Evolutionary conservation across 306 rosid genomes (phyloP), one percentile per base, ranked within the genome.

Genomic region (Fragaria ananassa): DNA sequence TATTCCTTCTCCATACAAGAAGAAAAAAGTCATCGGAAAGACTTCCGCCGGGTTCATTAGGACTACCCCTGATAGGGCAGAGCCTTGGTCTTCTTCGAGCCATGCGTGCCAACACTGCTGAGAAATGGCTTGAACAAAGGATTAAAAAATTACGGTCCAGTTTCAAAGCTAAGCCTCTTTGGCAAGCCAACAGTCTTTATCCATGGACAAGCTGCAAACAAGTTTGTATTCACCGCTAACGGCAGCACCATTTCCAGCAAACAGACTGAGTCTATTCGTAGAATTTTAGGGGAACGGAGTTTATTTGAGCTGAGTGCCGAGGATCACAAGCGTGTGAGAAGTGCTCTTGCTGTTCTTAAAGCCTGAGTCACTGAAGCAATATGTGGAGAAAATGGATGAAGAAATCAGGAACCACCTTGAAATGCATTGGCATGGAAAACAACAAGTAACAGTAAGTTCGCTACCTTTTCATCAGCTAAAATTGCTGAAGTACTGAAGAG

Each of bases 31-130:
- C 83, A 76, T 74, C 83, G 50, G 66, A 78, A 74, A 83, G 81
- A 57, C 72, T 85, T n/a, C 96, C 97, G 49, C 96, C 97, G 10
- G 97, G 93, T 51, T 90, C 91, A 19, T 86, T 93, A 0, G 97
- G 97, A 72, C 64, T 89, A 31, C 93, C 93, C 41, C 31, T 90
- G 5, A 79, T 93, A 34, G 96, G 96, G 25, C 91, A 90, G 74
- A 92, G 90, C 73, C 88, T 88, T 18, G 66, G 78, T 47, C 84
- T 90, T 66, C 92, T 90, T 9, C 46, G 76, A 54, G 85, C 93
- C 8, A 85, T 86, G 96, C 86, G 88, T 2, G 70, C 85, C 58
- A 93, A 93, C 84, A 85, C 89, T 0, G 88, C 88, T 34, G 94
- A 93, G 68, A 62, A 89, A 80, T 91, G 96, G 96, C 67, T 86